Base-by-base conservation (phyloP, 345 rosid species). In the Streptanthus diversifolius region DNA sequence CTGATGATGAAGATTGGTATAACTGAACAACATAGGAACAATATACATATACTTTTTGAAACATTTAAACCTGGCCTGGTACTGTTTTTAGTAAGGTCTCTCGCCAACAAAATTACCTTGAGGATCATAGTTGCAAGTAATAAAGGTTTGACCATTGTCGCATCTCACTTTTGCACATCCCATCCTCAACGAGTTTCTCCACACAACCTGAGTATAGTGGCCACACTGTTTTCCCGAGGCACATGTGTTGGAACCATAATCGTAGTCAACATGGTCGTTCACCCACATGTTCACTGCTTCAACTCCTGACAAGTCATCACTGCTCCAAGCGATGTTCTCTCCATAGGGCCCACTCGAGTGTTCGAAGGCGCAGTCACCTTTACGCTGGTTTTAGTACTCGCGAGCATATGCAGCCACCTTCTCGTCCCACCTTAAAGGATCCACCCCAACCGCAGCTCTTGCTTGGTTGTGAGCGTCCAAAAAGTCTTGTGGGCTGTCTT, bases 131-230 rank as follows among this genome's bases (percentile, higher is more conserved):
- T 82, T 88, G 66, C 91, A 90, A 4, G 39, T 41, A 21, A 88
- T 82, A 64, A 86, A 82, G 36, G 86, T 81, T 29, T 69, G 40
- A 8, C 87, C 87, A 67, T 43, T 77, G 64, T 52, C 57, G 72
- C 96, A 90, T 36, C 19, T 80, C 62, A 87, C 87, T 80, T 83
- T 86, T 19, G 89, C 92, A 61, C 96, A 90, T 1, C 96, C 92
- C 5, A 90, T 1, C 14, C 45, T 80, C 51, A 45, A 73, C 1
- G 92, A 73, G 39, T 83, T 45, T 24, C 74, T 70, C 92, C 92
- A 87, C 51, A 90, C 96, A 43, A 87, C 82, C 59, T 89, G 96
- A 13, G 92, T 89, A 55, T 89, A 89, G 63, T 89, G 96, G 19
- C 83, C 81, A 63, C 96, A 90, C 13, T 45, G 59, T 49, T 77